Conservation (phyloP, 2,329 filamentous ascomycete species). For the Fusarium oxysporum region DNA sequence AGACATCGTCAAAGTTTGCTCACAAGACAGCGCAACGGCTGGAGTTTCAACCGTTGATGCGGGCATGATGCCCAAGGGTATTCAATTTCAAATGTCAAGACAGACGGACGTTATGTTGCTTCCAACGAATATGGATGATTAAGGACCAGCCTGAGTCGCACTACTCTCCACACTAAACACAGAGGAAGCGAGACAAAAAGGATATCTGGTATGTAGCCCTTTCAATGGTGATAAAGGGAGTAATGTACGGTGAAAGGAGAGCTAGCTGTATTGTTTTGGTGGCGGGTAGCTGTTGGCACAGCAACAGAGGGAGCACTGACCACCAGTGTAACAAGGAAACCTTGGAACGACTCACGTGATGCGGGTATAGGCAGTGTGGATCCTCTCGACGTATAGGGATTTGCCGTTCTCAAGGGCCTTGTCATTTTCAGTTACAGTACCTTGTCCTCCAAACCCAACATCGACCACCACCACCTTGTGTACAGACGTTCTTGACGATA, state of each 20-base stretch:
- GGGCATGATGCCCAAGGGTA: slow-evolving; percentile 62
- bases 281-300: slow-evolving; percentile 33
- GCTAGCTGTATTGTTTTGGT: slow-evolving; percentile 40
- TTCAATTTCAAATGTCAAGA: slow-evolving; percentile 16
- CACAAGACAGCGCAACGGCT: slow-evolving; percentile 76
- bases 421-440: slow-evolving; percentile 50
- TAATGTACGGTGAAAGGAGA: slow-evolving; percentile 3
- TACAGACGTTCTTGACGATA: slow-evolving; percentile 45
- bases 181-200: slow-evolving; percentile 26
- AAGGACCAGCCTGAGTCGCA: slow-evolving; percentile 40
- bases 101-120: slow-evolving; percentile 3
- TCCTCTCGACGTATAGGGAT: slow-evolving; percentile 43
- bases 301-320: slow-evolving; percentile 22
- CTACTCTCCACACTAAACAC: slow-evolving; percentile 32
- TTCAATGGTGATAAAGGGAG: slow-evolving; percentile 33
- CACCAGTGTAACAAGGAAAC: neutral
- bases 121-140: slow-evolving; percentile 11
- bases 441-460: slow-evolving; percentile 49
- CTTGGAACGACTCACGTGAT: slow-evolving; percentile 42
- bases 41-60: slow-evolving; percentile 71
- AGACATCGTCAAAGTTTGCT: slow-evolving; percentile 36
- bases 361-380: slow-evolving; percentile 20
- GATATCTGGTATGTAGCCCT: slow-evolving; percentile 14
- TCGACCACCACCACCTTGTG: slow-evolving; percentile 43
- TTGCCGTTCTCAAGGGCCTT: slow-evolving; percentile 45